These are phyloP conservation scores for Ophiostoma sp. DNA, from an alignment of 2,329 filamentous ascomycete species.

Conservation along the genomic window DNA sequence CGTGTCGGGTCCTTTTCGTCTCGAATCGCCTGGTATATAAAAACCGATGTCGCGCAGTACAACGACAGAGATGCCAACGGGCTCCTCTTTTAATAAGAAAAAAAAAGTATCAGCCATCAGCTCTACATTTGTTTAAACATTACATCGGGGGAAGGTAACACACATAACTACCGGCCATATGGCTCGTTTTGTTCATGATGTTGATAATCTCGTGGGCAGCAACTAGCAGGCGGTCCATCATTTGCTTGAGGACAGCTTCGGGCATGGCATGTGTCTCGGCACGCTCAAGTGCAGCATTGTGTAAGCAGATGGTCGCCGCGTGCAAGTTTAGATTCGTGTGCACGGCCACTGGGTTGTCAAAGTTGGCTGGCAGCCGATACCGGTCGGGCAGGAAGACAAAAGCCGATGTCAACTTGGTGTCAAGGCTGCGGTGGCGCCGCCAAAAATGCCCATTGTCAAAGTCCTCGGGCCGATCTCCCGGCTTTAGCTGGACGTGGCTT, in stretches of 20 bases:
- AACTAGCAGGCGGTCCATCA: constrained; percentile 67
- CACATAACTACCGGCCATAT: constrained; percentile 47
- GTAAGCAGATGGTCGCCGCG: constrained; percentile 79
- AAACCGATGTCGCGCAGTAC: constrained; percentile 80
- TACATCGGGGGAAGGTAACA: constrained; percentile 34
- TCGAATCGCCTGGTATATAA: constrained; percentile 70
- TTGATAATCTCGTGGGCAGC: constrained; percentile 79
- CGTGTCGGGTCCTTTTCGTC: constrained; percentile 17
- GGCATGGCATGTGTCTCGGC: constrained; percentile 67
- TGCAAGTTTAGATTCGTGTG: constrained; percentile 87
- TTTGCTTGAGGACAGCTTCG: constrained; percentile 60
- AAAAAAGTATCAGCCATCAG: constrained; percentile 45
- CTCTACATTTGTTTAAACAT: constrained; percentile 27
- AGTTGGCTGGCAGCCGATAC: constrained; percentile 64
- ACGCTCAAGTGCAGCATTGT: constrained; percentile 82
- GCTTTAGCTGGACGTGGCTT: constrained; percentile 68
- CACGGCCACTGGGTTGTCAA: constrained; percentile 66
- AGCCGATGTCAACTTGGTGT: constrained; percentile 71
- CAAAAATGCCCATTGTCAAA: constrained; percentile 73
- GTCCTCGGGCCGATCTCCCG: constrained; percentile 68
- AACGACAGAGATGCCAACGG: constrained; percentile 77
- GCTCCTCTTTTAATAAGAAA: constrained; percentile 42
- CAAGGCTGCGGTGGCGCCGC: constrained; percentile 76
- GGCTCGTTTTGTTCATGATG: constrained; percentile 73
- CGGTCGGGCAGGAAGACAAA: constrained; percentile 73